Conservation (phyloP, 2,329 filamentous ascomycete species). For the Rhexocercosporidium sp. region DNA sequence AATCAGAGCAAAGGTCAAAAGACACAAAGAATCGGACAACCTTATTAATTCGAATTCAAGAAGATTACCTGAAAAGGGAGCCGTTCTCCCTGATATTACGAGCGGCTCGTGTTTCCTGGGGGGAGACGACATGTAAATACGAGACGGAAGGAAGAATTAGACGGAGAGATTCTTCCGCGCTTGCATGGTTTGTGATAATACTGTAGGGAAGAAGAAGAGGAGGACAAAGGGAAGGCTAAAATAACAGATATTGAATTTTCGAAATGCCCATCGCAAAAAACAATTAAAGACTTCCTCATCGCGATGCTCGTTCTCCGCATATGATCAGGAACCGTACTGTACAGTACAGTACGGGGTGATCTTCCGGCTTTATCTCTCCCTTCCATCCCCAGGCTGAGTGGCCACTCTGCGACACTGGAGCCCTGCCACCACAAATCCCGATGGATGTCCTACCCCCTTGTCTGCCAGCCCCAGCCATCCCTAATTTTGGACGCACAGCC, state of each 20-base stretch:
- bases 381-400: neutral
- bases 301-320: no score
- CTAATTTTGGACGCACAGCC: constrained; percentile 12
- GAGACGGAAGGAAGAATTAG: neutral
- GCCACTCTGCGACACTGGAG: neutral
- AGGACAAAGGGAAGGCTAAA: neutral
- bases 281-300: neutral
- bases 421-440: neutral
- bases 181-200: neutral
- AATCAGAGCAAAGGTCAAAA: neutral
- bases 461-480: neutral
- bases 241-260: neutral
- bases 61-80: no score
- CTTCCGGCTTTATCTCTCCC: neutral
- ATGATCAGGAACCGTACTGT: neutral
- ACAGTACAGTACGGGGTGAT: neutral
- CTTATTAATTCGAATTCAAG: no score
- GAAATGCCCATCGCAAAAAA: neutral
- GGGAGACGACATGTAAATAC: constrained; percentile 5
- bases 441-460: neutral
- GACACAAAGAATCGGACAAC: no score
- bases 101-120: neutral
- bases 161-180: no score
- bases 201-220: neutral
- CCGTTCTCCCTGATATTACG: no score